These are phyloP conservation scores for Ambrosiella xylebori DNA, from an alignment of 2,329 filamentous ascomycete genomes.

Conservation along the genomic window DNA sequence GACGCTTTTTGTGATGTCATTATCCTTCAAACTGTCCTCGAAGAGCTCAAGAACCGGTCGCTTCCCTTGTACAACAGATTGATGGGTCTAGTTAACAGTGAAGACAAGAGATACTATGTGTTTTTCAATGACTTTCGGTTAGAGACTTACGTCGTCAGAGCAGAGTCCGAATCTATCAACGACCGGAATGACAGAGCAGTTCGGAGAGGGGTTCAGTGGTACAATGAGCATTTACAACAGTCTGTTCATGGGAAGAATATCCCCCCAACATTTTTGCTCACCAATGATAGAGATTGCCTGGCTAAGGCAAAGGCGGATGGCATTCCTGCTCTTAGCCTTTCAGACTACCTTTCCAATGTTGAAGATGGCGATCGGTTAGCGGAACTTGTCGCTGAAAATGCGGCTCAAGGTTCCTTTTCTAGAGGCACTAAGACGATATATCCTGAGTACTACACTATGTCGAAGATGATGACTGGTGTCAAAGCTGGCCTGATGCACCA, in stretches of 20 bases:
- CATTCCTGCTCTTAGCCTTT: conserved; percentile 49
- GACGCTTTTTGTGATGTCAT: conserved; percentile 93
- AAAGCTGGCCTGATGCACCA: conserved; percentile 83
- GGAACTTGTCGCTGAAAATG: conserved; percentile 79
- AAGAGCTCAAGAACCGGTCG: conserved; percentile 87
- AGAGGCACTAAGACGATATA: conserved; percentile 59
- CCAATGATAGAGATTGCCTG: conserved; percentile 78
- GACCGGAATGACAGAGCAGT: conserved; percentile 92
- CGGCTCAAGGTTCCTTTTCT: conserved; percentile 45
- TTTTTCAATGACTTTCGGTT: conserved; percentile 97
- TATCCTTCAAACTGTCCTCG: conserved; percentile 85
- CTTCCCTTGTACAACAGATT: conserved; percentile 89
- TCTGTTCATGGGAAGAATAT: conserved; percentile 38
- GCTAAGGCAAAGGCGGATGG: conserved; percentile 62
- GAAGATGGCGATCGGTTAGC: conserved; percentile 71
- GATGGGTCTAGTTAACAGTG: conserved; percentile 77
- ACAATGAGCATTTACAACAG: conserved; percentile 58
- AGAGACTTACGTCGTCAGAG: conserved; percentile 70
- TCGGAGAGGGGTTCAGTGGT: conserved; percentile 75
- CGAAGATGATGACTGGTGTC: conserved; percentile 85
- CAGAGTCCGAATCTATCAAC: conserved; percentile 73
- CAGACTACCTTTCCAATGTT: conserved; percentile 67
- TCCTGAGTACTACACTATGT: conserved; percentile 73
- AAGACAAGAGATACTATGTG: conserved; percentile 93
- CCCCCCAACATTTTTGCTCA: conserved; percentile 80